Evolutionary conservation across 2,329 filamentous ascomycete species (phyloP), one percentile per base, ranked within the genome.

Genomic region (Aschersonia sp.): DNA sequence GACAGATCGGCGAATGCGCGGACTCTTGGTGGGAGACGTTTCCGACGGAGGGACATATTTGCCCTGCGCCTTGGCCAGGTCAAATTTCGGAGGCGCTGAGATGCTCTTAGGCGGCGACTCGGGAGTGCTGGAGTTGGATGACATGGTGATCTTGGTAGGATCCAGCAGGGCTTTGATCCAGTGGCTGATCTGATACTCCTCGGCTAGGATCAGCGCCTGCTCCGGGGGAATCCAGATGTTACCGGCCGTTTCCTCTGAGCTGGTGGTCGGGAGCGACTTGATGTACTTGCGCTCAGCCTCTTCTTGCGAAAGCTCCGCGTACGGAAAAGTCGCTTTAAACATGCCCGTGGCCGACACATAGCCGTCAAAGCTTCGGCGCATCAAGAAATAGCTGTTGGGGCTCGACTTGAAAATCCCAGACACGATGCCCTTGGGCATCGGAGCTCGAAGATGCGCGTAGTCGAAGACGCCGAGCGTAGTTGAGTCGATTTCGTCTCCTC

Each of bases 91-190:
- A 43, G 92, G 92, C 30, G 87, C 81, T 12, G 76, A 68, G 54
- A 96, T 95, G 51, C 74, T 78, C 68, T 87, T 88, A 53, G 81
- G 75, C 48, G 86, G 76, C 54, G 82, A 83, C 54, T 79, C 78
- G 35, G 76, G 70, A 47, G 72, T 22, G 22, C 22, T 75, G 30
- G 76, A 71, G 47, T 72, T 75, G 59, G 77, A 76, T 44, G 71
- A 68, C 31, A 71, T 61, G 42, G 69, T 61, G 51, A 97, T 94
- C 31, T 88, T 83, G 53, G 83, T 71, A n/a, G 87, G 81, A 61
- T 97, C 90, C 45, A 98, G 76, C 14, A 98, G 75, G n/a, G 92
- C 92, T 49, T 79, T 79, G 55, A 98, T 87, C 92, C 92, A 98
- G 43, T 83, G 73, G 45, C 75, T 67, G 63, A 97, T 88, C 49